Evolutionary conservation across 495 filamentous ascomycete genomes (phyloP), one percentile per base, ranked within the genome.

Genomic region (Platismatia glauca): DNA sequence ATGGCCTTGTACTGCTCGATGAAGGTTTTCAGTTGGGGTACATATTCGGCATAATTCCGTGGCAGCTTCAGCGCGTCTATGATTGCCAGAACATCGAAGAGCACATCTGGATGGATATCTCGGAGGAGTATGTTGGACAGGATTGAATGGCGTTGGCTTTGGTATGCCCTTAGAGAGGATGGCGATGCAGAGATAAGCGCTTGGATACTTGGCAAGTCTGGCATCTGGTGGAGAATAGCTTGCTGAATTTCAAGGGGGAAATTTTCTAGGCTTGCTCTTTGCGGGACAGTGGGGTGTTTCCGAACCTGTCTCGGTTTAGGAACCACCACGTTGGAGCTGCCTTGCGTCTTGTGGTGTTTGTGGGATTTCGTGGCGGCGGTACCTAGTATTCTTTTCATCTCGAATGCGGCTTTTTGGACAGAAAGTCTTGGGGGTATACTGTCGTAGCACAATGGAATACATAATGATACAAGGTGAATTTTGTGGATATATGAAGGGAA

Each of bases 51-150:
- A 31, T 18, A 27, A 58, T 27, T 29, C 15, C 41, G 37, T 41
- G 57, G 24, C 24, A 43, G 13, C 6, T 39, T 31, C 16, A 27
- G 57, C 22, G 20, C 34, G 24, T 39, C n/a, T 58, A 31, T 13
- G 24, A 43, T 43, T 8, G 57, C 22, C 13, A 43, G 12, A 13
- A 15, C 27, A 22, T 41, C 57, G 57, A 58, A 58, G 27, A 58
- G 57, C 24, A 58, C 37, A 58, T 44, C 35, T 43, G 57, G 57
- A 43, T 58, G n/a, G 13, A 58, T 58, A 41, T 58, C 35, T 41
- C 56, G n/a, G 37, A 58, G 35, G 35, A 39, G 39, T 24, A 29
- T 41, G 35, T 16, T 41, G 37, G 34, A 38, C 20, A 58, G 2
- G 24, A 58, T 44, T 11, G 57, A 18, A 22, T 31, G 22, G 57